These are phyloP conservation scores for Stagonosporopsis chrysanthemi DNA, from an alignment of 2,329 filamentous ascomycete genomes.

Conservation along the genomic window DNA sequence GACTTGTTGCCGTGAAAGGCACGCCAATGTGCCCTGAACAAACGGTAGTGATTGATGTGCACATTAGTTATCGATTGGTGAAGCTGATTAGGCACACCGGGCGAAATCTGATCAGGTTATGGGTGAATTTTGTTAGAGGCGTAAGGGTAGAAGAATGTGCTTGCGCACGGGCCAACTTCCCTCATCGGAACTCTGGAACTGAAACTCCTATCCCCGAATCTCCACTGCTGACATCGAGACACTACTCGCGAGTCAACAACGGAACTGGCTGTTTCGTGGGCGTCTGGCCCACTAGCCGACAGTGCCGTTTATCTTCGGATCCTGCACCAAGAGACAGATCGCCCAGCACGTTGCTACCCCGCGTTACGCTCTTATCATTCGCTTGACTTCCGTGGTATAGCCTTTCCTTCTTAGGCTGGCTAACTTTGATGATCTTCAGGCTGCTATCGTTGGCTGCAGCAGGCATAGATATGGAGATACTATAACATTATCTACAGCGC, in stretches of 20 bases:
- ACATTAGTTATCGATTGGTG: no score
- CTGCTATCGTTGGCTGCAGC: constrained; percentile 6
- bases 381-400: constrained; percentile 1
- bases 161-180: not conserved
- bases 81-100: no score
- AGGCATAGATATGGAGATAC: constrained; percentile 4
- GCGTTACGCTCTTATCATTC: constrained; percentile 12
- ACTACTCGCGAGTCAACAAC: not conserved
- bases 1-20: not conserved
- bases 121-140: not conserved
- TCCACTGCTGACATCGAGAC: not conserved
- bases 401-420: not conserved
- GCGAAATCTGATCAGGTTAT: not conserved
- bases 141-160: not conserved
- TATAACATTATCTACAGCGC: constrained; percentile 3
- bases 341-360: constrained; percentile 5
- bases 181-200: not conserved
- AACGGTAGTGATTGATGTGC: no score
- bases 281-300: constrained; percentile 3
- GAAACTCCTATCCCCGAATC: not conserved
- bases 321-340: constrained; percentile 5
- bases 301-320: constrained; percentile 7
- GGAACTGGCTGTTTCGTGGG: not conserved
- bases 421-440: not conserved
- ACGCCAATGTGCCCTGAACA: no score